Base-by-base conservation (phyloP, 192 early-diverging fungal genomes). In the Coemansia sp. region DNA sequence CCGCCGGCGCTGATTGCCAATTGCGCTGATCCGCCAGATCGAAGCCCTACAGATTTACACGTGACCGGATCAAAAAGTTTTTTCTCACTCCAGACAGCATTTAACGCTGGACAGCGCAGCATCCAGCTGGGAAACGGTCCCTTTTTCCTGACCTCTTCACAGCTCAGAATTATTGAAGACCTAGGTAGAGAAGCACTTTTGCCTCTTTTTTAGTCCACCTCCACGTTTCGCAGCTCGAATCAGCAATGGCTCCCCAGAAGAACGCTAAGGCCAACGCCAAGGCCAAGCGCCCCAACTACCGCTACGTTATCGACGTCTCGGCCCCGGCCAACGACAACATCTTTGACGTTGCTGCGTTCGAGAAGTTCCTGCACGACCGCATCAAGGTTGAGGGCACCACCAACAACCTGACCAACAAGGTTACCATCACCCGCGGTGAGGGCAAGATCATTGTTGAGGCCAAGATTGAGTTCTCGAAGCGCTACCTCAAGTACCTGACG, bases 401-500 rank as follows among this genome's bases (percentile, higher is more conserved):
- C 68, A 87, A 87, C 83, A 95, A 96, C 91, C 85, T 98, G 63
- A 84, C 85, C 51, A 87, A 91, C 35, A 53, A 81, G 57, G 86
- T 98, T 53, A 78, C 84, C 78, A 93, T 99, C 62, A 68, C 81
- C 79, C 91, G 91, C 69, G 70, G 70, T 46, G 84, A 85, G 56
- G 64, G 78, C 71, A 84, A 81, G 71, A 79, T 98, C 66, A 86
- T 90, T 56, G 85, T 94, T 62, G 82, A 84, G 62, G 79, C 85
- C 70, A 82, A 79, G 79, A 79, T 78, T 53, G 79, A 82, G 52
- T 90, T 97, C 82, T 87, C 94, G 72, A 99, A 99, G 89, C 89
- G 94, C 63, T 99, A 99, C 90, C 79, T 97, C 80, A 99, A 99
- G 90, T 99, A 99, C 89, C 87, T 99, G 50, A 91, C 96, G 83